These are phyloP conservation scores for Xerocomus amazonicus DNA, from an alignment of 1,284 basidiomycete species.

Conservation along the genomic window DNA sequence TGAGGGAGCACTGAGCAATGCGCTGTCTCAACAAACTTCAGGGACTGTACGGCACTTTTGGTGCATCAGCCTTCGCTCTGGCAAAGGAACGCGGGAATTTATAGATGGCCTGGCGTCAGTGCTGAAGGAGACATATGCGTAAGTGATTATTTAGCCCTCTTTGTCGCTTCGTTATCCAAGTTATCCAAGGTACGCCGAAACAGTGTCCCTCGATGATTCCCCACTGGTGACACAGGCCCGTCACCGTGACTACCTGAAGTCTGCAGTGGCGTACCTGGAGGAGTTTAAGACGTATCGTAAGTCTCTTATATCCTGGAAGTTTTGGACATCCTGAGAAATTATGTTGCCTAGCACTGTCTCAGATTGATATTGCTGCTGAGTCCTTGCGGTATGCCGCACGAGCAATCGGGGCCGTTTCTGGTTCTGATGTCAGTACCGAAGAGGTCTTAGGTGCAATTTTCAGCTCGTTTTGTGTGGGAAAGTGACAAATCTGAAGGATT, in stretches of 20 bases:
- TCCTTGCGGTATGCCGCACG: slow-evolving; percentile 81
- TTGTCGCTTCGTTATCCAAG: not conserved
- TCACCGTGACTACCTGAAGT: slow-evolving; percentile 72
- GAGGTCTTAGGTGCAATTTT: slow-evolving; percentile 82
- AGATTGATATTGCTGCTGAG: slow-evolving; percentile 76
- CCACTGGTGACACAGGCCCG: slow-evolving; percentile 78
- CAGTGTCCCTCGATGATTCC: slow-evolving; percentile 17
- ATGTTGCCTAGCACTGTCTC: slow-evolving; percentile 22
- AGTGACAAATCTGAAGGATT: slow-evolving; percentile 38
- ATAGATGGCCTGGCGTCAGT: slow-evolving; percentile 51
- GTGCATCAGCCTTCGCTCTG: slow-evolving; percentile 61
- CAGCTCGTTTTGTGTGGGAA: slow-evolving; percentile 82
- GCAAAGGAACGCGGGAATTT: slow-evolving; percentile 55
- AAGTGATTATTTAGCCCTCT: not conserved
- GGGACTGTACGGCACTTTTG: slow-evolving; percentile 35
- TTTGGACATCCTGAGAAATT: not conserved
- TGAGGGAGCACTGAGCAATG: slow-evolving; percentile 6
- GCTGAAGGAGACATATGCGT: slow-evolving; percentile 53
- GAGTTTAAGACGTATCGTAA: slow-evolving; percentile 62
- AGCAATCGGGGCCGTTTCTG: slow-evolving; percentile 78
- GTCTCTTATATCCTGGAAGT: slow-evolving; percentile 33
- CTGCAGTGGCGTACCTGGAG: slow-evolving; percentile 59
- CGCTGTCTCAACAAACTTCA: slow-evolving; percentile 2
- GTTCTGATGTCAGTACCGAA: slow-evolving; percentile 57
- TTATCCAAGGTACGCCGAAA: slow-evolving; percentile 18